phyloP scores from a whole-genome alignment of 1,284 basidiomycete genomes.

The Cutaneotrichosporon curvatum region DNA sequence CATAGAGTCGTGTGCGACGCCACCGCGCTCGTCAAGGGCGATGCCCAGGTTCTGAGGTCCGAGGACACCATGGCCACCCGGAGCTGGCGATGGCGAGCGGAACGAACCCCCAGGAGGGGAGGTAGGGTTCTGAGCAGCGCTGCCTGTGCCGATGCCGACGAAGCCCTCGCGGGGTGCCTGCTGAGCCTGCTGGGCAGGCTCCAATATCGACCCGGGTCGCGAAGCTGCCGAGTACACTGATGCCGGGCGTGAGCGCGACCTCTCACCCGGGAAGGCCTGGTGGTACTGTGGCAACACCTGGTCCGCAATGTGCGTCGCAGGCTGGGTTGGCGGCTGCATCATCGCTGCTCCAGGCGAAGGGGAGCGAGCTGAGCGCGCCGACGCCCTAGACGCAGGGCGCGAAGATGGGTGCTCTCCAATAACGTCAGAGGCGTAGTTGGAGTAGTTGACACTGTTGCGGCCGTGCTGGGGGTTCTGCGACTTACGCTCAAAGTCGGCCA shows the following conservation, averaged over 20 bases:
- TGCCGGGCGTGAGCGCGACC: constrained; percentile 51
- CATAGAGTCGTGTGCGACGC: constrained; percentile 72
- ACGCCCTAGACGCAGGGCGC: constrained; percentile 49
- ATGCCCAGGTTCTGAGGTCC: constrained; percentile 58
- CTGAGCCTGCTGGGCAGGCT: constrained; percentile 30
- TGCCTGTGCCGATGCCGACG: constrained; percentile 67
- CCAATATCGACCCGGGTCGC: constrained; percentile 26
- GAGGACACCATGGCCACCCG: constrained; percentile 19
- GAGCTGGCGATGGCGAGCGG: constrained; percentile 37
- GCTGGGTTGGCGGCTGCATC: constrained; percentile 60
- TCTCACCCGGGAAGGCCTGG: constrained; percentile 81
- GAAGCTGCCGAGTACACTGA: constrained; percentile 38
- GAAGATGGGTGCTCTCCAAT: constrained; percentile 63
- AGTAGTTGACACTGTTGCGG: constrained; percentile 47
- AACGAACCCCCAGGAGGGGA: constrained; percentile 53
- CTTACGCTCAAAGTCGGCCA: constrained; percentile 44
- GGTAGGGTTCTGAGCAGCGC: constrained; percentile 47
- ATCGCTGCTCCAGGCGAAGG: constrained; percentile 52
- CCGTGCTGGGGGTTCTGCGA: constrained; percentile 12
- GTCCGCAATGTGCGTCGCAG: constrained; percentile 55
- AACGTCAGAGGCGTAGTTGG: constrained; percentile 57
- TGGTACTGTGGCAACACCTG: constrained; percentile 71
- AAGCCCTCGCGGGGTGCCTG: constrained; percentile 51
- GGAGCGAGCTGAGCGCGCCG: constrained; percentile 25
- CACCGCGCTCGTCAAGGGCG: constrained; percentile 65